These are phyloP conservation scores for Xylaria cubensis DNA, from an alignment of 495 filamentous ascomycete genomes.

Conservation along the genomic window DNA sequence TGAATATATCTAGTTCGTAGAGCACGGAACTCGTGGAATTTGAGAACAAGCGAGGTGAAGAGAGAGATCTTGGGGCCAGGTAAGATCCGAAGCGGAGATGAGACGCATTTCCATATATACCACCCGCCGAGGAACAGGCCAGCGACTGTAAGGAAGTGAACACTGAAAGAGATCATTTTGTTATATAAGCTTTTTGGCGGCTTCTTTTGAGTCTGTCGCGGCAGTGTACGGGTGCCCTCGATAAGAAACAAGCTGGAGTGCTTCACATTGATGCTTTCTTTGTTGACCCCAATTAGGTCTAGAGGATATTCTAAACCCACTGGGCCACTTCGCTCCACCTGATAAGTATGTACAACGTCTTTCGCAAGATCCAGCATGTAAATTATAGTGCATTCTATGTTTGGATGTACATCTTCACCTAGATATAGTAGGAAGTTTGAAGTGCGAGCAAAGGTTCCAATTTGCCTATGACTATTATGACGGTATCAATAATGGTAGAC, in stretches of 20 bases:
- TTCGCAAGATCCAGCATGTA: too few relatives aligned
- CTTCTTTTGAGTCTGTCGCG: background rate
- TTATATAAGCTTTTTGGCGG: background rate
- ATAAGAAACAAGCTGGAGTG: background rate
- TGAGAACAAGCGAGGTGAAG: constrained; percentile 60
- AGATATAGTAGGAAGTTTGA: background rate
- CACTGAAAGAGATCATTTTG: constrained; percentile 38
- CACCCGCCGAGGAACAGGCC: constrained; percentile 31
- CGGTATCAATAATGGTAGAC: background rate
- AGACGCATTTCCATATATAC: constrained; percentile 33
- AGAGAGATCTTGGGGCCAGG: constrained; percentile 62
- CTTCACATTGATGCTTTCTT: background rate
- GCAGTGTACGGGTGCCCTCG: background rate
- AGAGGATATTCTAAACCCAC: background rate
- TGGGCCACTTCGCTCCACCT: background rate
- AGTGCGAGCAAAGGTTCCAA: background rate
- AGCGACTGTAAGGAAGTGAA: constrained; percentile 31
- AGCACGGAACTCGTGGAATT: constrained; percentile 63
- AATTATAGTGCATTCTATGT: background rate
- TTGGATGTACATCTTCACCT: background rate
- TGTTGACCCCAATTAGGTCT: background rate
- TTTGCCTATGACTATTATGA: background rate
- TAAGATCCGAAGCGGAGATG: constrained; percentile 52
- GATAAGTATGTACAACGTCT: background rate
- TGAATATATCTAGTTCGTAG: constrained; percentile 64